Evolutionary conservation across 305 asterid genomes (phyloP).

Genomic region (Striga hermonthica): DNA sequence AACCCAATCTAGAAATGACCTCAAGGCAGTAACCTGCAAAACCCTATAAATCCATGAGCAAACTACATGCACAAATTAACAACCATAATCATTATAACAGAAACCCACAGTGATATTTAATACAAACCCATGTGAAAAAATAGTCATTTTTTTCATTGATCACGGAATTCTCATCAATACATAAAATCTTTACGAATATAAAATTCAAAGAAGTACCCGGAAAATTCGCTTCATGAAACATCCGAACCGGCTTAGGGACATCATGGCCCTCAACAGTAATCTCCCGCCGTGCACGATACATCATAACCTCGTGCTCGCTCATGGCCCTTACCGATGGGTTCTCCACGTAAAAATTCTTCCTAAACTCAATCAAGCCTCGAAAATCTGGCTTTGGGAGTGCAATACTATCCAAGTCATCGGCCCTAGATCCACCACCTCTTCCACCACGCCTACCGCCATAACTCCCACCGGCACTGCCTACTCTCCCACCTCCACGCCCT

Average conservation of each 20-base stretch:
- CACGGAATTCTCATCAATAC: not conserved
- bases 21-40: constrained; percentile 73
- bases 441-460: constrained; percentile 49
- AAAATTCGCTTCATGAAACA: constrained; percentile 78
- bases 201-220: constrained; percentile 53
- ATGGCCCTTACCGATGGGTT: constrained; percentile 64
- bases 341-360: constrained; percentile 81
- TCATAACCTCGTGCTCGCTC: constrained; percentile 65
- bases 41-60: constrained; percentile 32
- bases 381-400: constrained; percentile 78
- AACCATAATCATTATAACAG: constrained; percentile 12
- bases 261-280: constrained; percentile 76
- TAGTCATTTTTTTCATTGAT: not conserved
- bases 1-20: constrained; percentile 69
- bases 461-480: constrained; percentile 38
- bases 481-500: constrained; percentile 32
- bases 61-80: constrained; percentile 6
- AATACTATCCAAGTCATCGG: constrained; percentile 71
- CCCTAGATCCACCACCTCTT: constrained; percentile 45
- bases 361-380: constrained; percentile 69
- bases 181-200: not conserved
- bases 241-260: constrained; percentile 78
- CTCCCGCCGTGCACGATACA: constrained; percentile 70
- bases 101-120: not conserved
- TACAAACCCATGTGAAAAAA: too few relatives aligned